These are phyloP conservation scores for Pistacia integerrima DNA, from an alignment of 345 rosid species.

Conservation along the genomic window DNA sequence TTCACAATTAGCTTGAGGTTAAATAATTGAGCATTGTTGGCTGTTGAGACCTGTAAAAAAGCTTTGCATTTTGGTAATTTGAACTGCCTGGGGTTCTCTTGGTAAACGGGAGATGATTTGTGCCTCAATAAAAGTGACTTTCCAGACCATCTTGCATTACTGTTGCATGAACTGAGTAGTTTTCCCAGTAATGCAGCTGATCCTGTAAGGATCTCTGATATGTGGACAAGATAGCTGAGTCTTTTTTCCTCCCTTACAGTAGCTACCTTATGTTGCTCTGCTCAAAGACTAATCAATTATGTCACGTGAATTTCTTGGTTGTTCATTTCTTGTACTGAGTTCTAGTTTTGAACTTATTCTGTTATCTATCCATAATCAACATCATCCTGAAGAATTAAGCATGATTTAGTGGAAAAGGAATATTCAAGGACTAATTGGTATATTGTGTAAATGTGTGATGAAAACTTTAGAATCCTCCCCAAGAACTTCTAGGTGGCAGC, in stretches of 20 bases:
- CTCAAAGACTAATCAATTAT: not conserved
- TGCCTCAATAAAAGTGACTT: not conserved
- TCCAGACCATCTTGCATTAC: not conserved
- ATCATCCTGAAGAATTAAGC: not conserved
- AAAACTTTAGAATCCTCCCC: constrained; percentile 40
- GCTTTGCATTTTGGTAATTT: not conserved
- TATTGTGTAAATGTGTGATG: constrained; percentile 11
- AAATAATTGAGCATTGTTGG: too few relatives aligned
- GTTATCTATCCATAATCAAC: not conserved
- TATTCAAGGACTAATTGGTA: constrained; percentile 5
- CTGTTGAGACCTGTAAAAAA: not conserved
- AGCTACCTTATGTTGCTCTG: not conserved
- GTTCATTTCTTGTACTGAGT: constrained; percentile 1
- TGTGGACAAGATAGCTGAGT: not conserved
- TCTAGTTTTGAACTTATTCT: not conserved
- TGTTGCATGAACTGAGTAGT: not conserved
- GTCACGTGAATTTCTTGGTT: not conserved
- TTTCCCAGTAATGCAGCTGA: not conserved
- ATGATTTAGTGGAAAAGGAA: not conserved
- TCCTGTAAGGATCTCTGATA: constrained; percentile 3
- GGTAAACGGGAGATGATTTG: not conserved
- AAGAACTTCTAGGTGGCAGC: constrained; percentile 48
- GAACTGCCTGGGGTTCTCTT: not conserved
- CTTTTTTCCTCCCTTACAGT: not conserved
- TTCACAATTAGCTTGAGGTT: too few relatives aligned